These are phyloP conservation scores for Clitopilus hobsonii DNA, from an alignment of 768 basidiomycete species.

Conservation along the genomic window DNA sequence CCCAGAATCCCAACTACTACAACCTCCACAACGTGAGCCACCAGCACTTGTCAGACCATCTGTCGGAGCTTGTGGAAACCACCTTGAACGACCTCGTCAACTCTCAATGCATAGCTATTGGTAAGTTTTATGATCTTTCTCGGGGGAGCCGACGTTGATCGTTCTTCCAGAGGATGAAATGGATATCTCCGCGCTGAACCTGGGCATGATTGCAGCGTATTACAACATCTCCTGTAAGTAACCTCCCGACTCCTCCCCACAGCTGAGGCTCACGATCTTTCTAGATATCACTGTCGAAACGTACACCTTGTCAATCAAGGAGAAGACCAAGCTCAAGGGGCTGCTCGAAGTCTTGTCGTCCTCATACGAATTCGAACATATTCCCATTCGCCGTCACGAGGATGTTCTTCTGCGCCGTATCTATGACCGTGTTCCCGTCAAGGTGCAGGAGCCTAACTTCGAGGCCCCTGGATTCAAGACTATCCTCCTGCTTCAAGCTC, in stretches of 20 bases:
- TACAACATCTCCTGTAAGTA: slow-evolving; percentile 86
- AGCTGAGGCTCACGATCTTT: slow-evolving; percentile 7
- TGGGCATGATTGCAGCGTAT: slow-evolving; percentile 98
- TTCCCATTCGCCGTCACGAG: slow-evolving; percentile 95
- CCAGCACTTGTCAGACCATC: slow-evolving; percentile 90
- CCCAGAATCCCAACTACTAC: slow-evolving; percentile 95
- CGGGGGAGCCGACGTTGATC: too few relatives aligned
- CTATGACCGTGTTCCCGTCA: slow-evolving; percentile 96
- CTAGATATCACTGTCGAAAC: slow-evolving; percentile 95
- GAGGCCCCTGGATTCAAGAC: slow-evolving; percentile 98
- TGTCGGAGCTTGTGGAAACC: slow-evolving; percentile 93
- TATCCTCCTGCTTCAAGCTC: slow-evolving; percentile 92
- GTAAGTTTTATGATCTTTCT: too few relatives aligned
- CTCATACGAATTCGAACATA: slow-evolving; percentile 91
- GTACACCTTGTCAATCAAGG: slow-evolving; percentile 91
- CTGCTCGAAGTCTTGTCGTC: slow-evolving; percentile 95
- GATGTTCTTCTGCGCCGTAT: slow-evolving; percentile 79
- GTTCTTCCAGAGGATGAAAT: slow-evolving; percentile 74
- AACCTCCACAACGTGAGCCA: slow-evolving; percentile 94
- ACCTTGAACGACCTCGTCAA: slow-evolving; percentile 88
- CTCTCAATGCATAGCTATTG: slow-evolving; percentile 93
- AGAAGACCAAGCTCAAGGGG: slow-evolving; percentile 95
- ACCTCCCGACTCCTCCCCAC: neutral
- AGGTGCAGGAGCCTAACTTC: slow-evolving; percentile 77
- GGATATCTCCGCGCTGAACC: slow-evolving; percentile 86